Evolutionary conservation across 208 protist species (phyloP).

Genomic region (Trypanosoma cruzi): DNA sequence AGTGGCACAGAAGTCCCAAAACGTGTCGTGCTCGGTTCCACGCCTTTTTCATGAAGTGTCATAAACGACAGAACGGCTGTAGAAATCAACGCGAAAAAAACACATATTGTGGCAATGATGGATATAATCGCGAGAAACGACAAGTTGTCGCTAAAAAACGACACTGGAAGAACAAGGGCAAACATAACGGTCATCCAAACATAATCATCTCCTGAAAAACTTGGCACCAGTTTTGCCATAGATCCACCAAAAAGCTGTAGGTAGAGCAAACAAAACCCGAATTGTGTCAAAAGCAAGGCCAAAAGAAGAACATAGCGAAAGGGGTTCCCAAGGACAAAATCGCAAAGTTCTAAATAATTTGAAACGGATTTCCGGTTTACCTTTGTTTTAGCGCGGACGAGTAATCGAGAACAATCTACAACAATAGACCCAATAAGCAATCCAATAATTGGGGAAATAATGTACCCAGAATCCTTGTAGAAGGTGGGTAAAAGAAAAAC

Average conservation of each 20-base stretch:
- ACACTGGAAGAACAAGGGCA: constrained; percentile 23
- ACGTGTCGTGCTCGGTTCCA: neutral
- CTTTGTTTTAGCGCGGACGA: constrained; percentile 28
- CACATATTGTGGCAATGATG: constrained; percentile 16
- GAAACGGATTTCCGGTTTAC: constrained; percentile 17
- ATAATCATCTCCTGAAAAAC: constrained; percentile 20
- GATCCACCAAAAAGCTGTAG: constrained; percentile 27
- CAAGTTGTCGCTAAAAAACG: constrained; percentile 24
- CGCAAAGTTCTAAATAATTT: constrained; percentile 26
- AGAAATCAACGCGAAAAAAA: constrained; percentile 25
- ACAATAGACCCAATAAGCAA: constrained; percentile 22
- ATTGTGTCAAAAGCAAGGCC: constrained; percentile 36
- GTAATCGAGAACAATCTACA: constrained; percentile 30
- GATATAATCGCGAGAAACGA: constrained; percentile 21
- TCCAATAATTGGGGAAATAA: constrained; percentile 27
- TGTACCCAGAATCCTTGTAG: constrained; percentile 32
- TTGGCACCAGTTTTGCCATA: constrained; percentile 19
- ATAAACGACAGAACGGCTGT: constrained; percentile 13
- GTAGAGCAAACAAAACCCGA: constrained; percentile 42
- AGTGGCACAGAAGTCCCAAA: constrained; percentile 16
- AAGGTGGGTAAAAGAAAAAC: constrained; percentile 35
- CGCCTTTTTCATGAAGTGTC: constrained; percentile 20
- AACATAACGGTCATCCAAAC: constrained; percentile 31
- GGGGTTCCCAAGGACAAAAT: constrained; percentile 26
- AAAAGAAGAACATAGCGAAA: constrained; percentile 27